phyloP scores from a whole-genome alignment of 306 rosid genomes.

The Trichosanthes truncata region DNA sequence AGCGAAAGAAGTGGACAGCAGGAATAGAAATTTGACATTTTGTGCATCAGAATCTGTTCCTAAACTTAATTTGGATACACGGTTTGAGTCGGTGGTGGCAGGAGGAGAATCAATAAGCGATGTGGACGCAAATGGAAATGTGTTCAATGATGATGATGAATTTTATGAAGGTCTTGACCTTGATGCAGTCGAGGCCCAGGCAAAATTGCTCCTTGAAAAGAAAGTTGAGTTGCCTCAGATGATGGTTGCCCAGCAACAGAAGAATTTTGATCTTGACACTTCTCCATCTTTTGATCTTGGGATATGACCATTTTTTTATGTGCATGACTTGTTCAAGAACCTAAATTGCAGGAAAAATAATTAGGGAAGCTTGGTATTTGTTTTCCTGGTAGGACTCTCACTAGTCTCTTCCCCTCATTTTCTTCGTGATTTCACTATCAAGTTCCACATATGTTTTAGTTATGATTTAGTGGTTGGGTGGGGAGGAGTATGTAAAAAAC shows the following conservation, averaged over 20 bases:
- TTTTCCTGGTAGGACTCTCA: not conserved
- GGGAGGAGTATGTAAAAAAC: not conserved
- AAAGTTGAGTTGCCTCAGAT: conserved; percentile 30
- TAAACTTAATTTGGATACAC: conserved; percentile 45
- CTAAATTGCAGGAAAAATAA: not conserved
- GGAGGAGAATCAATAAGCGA: conserved; percentile 20
- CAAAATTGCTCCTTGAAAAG: conserved; percentile 51
- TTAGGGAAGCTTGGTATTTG: not conserved
- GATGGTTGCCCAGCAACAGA: conserved; percentile 14
- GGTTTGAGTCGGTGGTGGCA: conserved; percentile 40
- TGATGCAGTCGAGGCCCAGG: conserved; percentile 75
- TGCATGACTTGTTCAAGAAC: not conserved
- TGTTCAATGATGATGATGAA: conserved; percentile 42
- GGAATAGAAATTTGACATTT: conserved; percentile 46
- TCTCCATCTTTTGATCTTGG: conserved; percentile 91
- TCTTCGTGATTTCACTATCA: not conserved
- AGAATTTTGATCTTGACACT: conserved; percentile 14
- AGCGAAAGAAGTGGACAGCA: conserved; percentile 23
- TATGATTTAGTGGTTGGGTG: not conserved
- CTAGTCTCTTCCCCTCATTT: not conserved
- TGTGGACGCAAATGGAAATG: conserved; percentile 19
- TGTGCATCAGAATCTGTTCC: conserved; percentile 39
- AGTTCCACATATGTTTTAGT: not conserved
- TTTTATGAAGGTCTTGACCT: conserved; percentile 62
- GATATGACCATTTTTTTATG: conserved; percentile 26